Percentiles rank a stretch among this genome's conserved stretches.
Conservation (phyloP, 2,329 filamentous ascomycete genomes). For the Curvularia sp. region DNA sequence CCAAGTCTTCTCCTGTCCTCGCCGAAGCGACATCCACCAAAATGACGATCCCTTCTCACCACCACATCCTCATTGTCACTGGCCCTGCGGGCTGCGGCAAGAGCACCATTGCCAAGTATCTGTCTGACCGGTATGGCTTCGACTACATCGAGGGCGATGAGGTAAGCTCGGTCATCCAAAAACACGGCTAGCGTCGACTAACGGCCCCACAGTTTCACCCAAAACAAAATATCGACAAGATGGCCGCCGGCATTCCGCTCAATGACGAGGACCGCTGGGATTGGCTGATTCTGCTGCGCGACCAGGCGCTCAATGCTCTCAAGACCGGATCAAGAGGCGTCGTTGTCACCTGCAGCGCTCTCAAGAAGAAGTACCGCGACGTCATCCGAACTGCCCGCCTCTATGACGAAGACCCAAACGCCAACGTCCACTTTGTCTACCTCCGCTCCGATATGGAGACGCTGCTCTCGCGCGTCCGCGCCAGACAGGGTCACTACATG, state of each 20-base stretch:
- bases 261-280: slow-evolving; percentile 97
- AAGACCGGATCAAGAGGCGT: slow-evolving; percentile 62
- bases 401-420: slow-evolving; percentile 54
- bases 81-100: slow-evolving; percentile 63
- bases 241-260: slow-evolving; percentile 81
- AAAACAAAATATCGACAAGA: slow-evolving; percentile 72
- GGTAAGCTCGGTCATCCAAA: slow-evolving; percentile 40
- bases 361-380: slow-evolving; percentile 97
- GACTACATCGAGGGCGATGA: slow-evolving; percentile 61
- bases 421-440: slow-evolving; percentile 85
- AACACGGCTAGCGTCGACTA: background rate
- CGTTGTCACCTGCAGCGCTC: slow-evolving; percentile 93
- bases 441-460: slow-evolving; percentile 78
- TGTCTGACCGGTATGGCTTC: slow-evolving; percentile 53
- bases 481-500: slow-evolving; percentile 90
- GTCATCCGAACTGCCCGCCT: slow-evolving; percentile 59
- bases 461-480: slow-evolving; percentile 75
- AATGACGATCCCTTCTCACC: slow-evolving; percentile 48
- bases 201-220: slow-evolving; percentile 55
- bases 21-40: slow-evolving; percentile 22
- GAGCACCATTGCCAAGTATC: slow-evolving; percentile 58
- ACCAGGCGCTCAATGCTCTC: slow-evolving; percentile 52
- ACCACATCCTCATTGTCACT: slow-evolving; percentile 61
- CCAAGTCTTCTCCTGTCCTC: slow-evolving; percentile 27
- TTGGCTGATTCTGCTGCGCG: slow-evolving; percentile 72